phyloP scores from a whole-genome alignment of 1,284 basidiomycete species.

The Schizopora paradoxa region DNA sequence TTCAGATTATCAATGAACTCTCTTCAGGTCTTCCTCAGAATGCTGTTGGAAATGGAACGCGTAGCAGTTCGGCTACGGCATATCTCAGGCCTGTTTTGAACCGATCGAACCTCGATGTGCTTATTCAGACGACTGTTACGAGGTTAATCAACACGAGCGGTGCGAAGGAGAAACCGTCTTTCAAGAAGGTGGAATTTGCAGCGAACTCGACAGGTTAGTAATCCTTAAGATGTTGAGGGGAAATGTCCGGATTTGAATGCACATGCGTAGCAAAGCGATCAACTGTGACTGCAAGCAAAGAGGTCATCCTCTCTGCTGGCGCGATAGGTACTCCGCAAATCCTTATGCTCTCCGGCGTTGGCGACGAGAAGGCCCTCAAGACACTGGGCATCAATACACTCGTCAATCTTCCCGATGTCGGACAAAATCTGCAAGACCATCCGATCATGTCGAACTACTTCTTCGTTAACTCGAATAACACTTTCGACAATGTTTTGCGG shows the following conservation, averaged over 20 bases:
- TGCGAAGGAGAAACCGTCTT: too few relatives aligned
- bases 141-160: constrained; percentile 16
- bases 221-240: neutral
- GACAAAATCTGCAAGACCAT: constrained; percentile 37
- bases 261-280: constrained; percentile 13
- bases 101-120: constrained; percentile 24
- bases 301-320: constrained; percentile 28
- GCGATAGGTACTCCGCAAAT: constrained; percentile 24
- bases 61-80: constrained; percentile 33
- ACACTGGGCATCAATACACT: constrained; percentile 18
- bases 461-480: constrained; percentile 19
- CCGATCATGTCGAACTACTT: constrained; percentile 22
- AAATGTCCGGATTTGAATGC: too few relatives aligned
- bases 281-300: constrained; percentile 22
- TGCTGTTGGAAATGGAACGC: constrained; percentile 27
- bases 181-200: constrained; percentile 32
- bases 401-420: constrained; percentile 28
- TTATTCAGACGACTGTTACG: constrained; percentile 21
- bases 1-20: neutral
- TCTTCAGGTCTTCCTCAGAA: constrained; percentile 33
- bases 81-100: constrained; percentile 31
- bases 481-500: constrained; percentile 20
- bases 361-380: constrained; percentile 19
- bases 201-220: constrained; percentile 20
- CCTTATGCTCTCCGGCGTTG: constrained; percentile 26